Evolutionary conservation across 2,329 filamentous ascomycete species (phyloP).

Genomic region (Beauveria varroae): DNA sequence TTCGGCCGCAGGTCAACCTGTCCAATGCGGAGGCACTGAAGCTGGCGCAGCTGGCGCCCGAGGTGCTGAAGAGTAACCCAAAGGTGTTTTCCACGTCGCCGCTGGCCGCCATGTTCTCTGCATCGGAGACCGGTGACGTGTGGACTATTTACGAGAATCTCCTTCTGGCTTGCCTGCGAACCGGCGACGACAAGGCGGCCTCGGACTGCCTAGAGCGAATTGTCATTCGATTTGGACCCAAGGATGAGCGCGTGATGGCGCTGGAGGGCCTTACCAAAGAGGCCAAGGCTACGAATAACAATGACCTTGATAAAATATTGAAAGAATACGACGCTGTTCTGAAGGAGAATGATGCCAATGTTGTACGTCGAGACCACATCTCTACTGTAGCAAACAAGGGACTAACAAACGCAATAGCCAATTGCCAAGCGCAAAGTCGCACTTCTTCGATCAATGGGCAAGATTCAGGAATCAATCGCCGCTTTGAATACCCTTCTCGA

Average conservation of each 20-base stretch:
- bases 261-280: conserved; percentile 78
- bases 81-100: conserved; percentile 48
- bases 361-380: not conserved
- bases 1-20: conserved; percentile 50
- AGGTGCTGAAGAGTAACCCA: conserved; percentile 45
- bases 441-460: conserved; percentile 66
- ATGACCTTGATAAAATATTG: conserved; percentile 61
- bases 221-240: conserved; percentile 68
- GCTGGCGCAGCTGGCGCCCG: conserved; percentile 54
- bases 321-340: conserved; percentile 72
- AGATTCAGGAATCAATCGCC: conserved; percentile 62
- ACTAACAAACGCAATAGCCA: conserved; percentile 43
- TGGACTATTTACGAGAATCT: conserved; percentile 87
- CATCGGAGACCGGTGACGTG: conserved; percentile 65
- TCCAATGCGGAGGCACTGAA: conserved; percentile 47
- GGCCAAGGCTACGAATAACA: conserved; percentile 61
- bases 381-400: not conserved
- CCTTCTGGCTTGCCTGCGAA: conserved; percentile 73
- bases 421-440: conserved; percentile 80
- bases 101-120: conserved; percentile 44
- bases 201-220: conserved; percentile 68
- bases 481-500: conserved; percentile 71
- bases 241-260: conserved; percentile 81
- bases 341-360: conserved; percentile 66
- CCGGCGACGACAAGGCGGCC: conserved; percentile 74